Evolutionary conservation across 257 asterid genomes (phyloP), one percentile per base, ranked within the genome.

Genomic region (Knoxia roxburghii): DNA sequence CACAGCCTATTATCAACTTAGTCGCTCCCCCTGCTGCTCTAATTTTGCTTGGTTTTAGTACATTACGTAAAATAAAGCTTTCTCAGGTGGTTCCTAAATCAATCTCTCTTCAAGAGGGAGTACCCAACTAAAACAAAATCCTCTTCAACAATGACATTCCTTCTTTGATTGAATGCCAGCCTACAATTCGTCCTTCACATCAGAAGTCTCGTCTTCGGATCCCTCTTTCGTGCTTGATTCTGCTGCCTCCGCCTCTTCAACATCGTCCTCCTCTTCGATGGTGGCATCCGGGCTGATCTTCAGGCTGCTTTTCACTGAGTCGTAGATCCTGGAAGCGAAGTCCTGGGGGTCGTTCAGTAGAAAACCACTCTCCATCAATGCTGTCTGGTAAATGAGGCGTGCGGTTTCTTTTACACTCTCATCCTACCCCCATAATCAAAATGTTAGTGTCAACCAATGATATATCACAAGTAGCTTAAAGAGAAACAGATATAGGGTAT

Each of bases 311-410:
- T 85, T 91, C 48, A 91, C 95, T 0, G 95, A 82, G 76, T 83
- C 73, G 71, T 91, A 91, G 75, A 91, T 83, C 45, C 75, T 64
- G 21, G 89, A 64, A 40, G 97, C 97, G 61, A 91, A 91, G 56
- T 88, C 95, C 83, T 88, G 88, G 0, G 96, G 96, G 55, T 91
- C 96, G n/a, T 24, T 78, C n/a, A 87, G 85, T 0, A 71, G 1
- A 21, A 91, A 91, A 17, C 97, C 97, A 71, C 97, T 91, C 85
- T 91, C 96, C 95, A 91, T 79, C 41, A 91, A 79, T 20, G 97
- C 95, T 1, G 97, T 91, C 72, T 91, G 96, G 79, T 88, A 91
- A 77, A 91, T 73, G n/a, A 91, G 95, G 58, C 72, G 86, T 26
- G 97, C 96, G 14, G 97, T 86, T 68, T 81, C 79, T 85, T 86